Base-by-base conservation (phyloP, 2,329 filamentous ascomycete genomes). In the Mariannaea sp. region DNA sequence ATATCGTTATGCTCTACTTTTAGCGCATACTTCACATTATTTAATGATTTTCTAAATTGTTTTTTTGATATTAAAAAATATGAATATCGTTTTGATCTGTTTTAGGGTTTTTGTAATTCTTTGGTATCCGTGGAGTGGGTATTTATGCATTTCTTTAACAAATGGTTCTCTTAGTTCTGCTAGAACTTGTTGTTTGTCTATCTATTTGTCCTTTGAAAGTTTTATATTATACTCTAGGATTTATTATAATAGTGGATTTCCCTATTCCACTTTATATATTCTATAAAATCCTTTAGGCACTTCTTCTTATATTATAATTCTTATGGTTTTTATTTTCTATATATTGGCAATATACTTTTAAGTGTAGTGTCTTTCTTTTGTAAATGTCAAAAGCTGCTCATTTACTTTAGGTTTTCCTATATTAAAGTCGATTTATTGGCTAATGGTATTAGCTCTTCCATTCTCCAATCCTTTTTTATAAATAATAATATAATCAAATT, bases 401-500 rank as follows among this genome's bases (percentile, higher is more conserved):
- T 36, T 56, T 41, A 38, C 33, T 26, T 53, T 54, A 13, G 12
- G 7, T 39, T 42, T 48, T 19, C 19, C 30, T 20, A 35, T 55
- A 36, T 50, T 49, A 14, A 53, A 39, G 16, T 53, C 29, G 14
- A 16, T 19, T 47, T 38, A 8, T 14, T 41, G 32, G 9, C 38
- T 59, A 36, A 58, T 45, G 16, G 35, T 40, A 42, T 56, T 42
- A 46, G 29, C 38, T 35, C 39, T 38, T 14, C 33, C 48, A 57
- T 55, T 56, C 41, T 58, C 43, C 39, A 22, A 55, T 42, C 32
- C 45, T 41, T 52, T 54, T 47, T 38, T 33, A 58, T 60, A 53
- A n/a, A 58, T 57, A 41, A 52, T 60, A 41, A 61, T 49, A 44
- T 53, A 58, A 20, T 57, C 54, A 46, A 57, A 54, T 42, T 53